Evolutionary conservation across 805 yeast genomes (phyloP).

Genomic region (Wickerhamiella brachini): DNA sequence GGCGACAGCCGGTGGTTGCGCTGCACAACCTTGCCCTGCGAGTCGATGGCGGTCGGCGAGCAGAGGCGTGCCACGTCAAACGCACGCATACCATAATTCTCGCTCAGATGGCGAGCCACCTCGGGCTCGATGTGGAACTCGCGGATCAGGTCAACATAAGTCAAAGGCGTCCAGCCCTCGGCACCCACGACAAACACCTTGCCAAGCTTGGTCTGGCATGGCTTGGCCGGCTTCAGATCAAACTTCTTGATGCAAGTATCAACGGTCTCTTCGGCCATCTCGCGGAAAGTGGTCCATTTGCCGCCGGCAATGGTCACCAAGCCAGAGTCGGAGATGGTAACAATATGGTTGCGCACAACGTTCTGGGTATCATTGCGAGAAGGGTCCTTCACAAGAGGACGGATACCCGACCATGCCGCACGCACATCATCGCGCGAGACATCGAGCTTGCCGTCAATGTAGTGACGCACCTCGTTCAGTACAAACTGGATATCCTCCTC

Average conservation of each 20-base stretch:
- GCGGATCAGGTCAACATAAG: conserved; percentile 69
- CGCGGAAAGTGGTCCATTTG: conserved; percentile 96
- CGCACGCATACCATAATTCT: conserved; percentile 83
- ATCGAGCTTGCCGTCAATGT: conserved; percentile 59
- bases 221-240: conserved; percentile 27
- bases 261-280: conserved; percentile 92
- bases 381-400: conserved; percentile 81
- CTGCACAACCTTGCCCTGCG: conserved; percentile 35
- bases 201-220: conserved; percentile 38
- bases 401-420: conserved; percentile 94
- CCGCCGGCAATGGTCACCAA: conserved; percentile 89
- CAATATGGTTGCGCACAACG: conserved; percentile 78
- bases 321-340: conserved; percentile 58
- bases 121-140: conserved; percentile 55
- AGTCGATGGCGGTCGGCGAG: conserved; percentile 20
- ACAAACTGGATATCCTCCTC: conserved; percentile 85
- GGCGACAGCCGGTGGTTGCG: conserved; percentile 18
- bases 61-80: conserved; percentile 48
- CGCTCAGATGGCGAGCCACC: conserved; percentile 69
- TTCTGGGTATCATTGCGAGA: conserved; percentile 59
- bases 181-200: conserved; percentile 58
- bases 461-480: conserved; percentile 74
- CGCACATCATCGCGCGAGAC: conserved; percentile 82
- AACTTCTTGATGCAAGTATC: conserved; percentile 48
- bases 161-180: conserved; percentile 59